These are phyloP conservation scores for Colletotrichum lupini DNA, from an alignment of 2,329 filamentous ascomycete genomes.

Conservation along the genomic window DNA sequence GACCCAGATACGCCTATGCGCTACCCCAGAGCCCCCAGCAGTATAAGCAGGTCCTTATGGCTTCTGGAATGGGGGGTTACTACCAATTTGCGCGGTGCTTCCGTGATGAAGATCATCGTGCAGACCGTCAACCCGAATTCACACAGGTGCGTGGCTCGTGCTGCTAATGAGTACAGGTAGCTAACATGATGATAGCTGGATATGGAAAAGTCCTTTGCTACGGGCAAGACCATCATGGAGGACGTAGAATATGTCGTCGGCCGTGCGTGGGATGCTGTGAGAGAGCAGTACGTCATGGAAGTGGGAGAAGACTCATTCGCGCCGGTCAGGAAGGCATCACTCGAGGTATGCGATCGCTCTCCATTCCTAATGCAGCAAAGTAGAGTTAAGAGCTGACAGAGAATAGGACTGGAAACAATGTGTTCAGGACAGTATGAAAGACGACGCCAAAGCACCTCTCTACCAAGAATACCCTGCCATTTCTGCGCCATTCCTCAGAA, in stretches of 20 bases:
- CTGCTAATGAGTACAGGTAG: background rate
- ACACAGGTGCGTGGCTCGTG: constrained; percentile 73
- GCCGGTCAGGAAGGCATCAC: constrained; percentile 39
- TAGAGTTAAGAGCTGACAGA: background rate
- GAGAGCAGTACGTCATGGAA: constrained; percentile 51
- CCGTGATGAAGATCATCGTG: constrained; percentile 91
- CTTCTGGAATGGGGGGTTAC: constrained; percentile 83
- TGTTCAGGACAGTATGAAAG: constrained; percentile 22
- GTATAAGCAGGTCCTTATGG: constrained; percentile 98
- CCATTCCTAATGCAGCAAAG: background rate
- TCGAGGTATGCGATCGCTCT: background rate
- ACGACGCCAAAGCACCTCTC: constrained; percentile 8
- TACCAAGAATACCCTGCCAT: constrained; percentile 40
- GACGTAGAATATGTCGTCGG: constrained; percentile 63
- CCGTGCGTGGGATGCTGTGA: constrained; percentile 63
- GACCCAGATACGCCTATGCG: constrained; percentile 83
- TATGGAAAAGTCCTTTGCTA: constrained; percentile 91
- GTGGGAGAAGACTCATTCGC: constrained; percentile 43
- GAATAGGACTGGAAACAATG: constrained; percentile 28
- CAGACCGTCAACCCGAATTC: constrained; percentile 96
- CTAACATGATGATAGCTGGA: constrained; percentile 70
- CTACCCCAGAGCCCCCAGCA: constrained; percentile 97
- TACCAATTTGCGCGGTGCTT: constrained; percentile 96
- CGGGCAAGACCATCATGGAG: constrained; percentile 75
- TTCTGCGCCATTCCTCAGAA: constrained; percentile 60